Conservation (phyloP, 306 rosid genomes). For the Cajanus cajan region DNA sequence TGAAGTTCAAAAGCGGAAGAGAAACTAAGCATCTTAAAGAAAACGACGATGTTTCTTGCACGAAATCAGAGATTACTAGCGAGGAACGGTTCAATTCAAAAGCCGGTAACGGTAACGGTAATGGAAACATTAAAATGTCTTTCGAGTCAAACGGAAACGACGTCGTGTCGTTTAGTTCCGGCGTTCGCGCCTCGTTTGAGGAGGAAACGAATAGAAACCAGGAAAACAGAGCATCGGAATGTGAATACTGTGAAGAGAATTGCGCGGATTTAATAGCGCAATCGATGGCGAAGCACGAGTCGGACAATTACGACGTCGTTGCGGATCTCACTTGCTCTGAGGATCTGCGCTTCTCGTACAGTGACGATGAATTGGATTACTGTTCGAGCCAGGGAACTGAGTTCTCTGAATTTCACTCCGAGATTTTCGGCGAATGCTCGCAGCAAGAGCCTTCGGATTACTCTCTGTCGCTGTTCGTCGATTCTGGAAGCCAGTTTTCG, state of each 20-base stretch:
- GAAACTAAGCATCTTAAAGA: conserved; percentile 26
- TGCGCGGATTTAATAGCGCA: conserved; percentile 46
- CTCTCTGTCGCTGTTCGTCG: conserved; percentile 54
- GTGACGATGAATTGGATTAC: conserved; percentile 51
- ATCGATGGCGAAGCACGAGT: conserved; percentile 45
- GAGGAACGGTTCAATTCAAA: conserved; percentile 30
- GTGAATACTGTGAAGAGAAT: conserved; percentile 36
- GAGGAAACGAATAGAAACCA: conserved; percentile 26
- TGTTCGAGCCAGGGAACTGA: conserved; percentile 55
- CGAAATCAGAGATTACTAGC: conserved; percentile 51
- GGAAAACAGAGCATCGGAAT: conserved; percentile 54
- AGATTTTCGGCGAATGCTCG: conserved; percentile 46
- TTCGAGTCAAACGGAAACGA: conserved; percentile 39
- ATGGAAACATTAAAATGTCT: conserved; percentile 27
- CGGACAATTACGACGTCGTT: conserved; percentile 36
- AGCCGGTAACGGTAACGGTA: not conserved
- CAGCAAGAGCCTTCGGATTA: conserved; percentile 59
- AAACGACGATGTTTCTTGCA: conserved; percentile 42
- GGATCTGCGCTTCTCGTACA: conserved; percentile 46
- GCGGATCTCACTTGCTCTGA: conserved; percentile 80
- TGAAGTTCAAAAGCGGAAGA: conserved; percentile 25
- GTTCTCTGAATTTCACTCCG: conserved; percentile 58
- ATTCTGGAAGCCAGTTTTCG: conserved; percentile 89
- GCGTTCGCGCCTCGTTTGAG: conserved; percentile 35
- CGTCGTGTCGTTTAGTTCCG: conserved; percentile 41